Conservation (phyloP, 495 filamentous ascomycete genomes). For the Bombardia bombarda region DNA sequence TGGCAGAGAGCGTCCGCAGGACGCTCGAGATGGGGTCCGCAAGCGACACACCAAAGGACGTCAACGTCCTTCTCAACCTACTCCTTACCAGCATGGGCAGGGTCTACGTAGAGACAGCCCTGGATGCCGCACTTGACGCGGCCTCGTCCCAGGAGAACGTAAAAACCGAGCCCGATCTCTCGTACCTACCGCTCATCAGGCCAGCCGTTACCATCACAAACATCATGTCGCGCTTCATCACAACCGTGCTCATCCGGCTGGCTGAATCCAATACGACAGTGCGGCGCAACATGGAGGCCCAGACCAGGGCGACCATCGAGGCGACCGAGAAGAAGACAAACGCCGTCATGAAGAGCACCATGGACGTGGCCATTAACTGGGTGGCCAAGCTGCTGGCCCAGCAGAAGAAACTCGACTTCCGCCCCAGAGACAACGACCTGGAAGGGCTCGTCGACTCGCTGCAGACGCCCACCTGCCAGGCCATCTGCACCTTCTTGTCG, state of each 20-base stretch:
- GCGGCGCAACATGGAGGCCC: conserved; percentile 82
- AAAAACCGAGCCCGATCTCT: conserved; percentile 82
- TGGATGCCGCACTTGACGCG: conserved; percentile 76
- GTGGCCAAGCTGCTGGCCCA: conserved; percentile 60
- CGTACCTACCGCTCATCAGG: conserved; percentile 68
- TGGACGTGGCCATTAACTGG: conserved; percentile 79
- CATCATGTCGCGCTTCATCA: conserved; percentile 84
- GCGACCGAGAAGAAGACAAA: conserved; percentile 86
- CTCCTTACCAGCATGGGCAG: conserved; percentile 86
- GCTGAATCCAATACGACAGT: conserved; percentile 83
- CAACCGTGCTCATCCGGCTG: conserved; percentile 83
- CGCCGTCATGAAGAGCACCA: conserved; percentile 72
- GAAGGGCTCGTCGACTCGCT: conserved; percentile 67
- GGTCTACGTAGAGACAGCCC: conserved; percentile 86
- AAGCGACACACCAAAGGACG: conserved; percentile 89
- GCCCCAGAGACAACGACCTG: conserved; percentile 77
- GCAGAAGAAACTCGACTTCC: conserved; percentile 90
- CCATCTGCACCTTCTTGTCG: conserved; percentile 67
- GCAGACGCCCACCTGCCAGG: conserved; percentile 76
- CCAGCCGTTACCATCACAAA: conserved; percentile 83
- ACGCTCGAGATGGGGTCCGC: conserved; percentile 79
- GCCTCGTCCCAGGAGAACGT: conserved; percentile 65
- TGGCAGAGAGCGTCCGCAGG: conserved; percentile 92
- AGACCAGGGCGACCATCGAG: conserved; percentile 60
- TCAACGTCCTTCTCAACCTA: conserved; percentile 75